Conservation (phyloP, 495 filamentous ascomycete species). For the Aspergillus hancockii region DNA sequence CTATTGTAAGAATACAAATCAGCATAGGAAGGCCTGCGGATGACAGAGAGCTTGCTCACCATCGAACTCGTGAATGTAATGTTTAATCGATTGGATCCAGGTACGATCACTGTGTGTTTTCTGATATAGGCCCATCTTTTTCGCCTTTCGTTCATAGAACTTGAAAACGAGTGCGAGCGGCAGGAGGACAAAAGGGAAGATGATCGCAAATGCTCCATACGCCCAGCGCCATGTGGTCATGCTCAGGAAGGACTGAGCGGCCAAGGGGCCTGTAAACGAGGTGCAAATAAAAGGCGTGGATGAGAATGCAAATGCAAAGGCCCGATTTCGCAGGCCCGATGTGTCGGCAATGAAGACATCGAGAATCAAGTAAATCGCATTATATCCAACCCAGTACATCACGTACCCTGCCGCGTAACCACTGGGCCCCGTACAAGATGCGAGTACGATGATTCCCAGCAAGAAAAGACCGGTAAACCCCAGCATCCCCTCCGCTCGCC, state of each 20-base stretch:
- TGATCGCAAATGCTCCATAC: conserved; percentile 62
- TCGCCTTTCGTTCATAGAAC: conserved; percentile 58
- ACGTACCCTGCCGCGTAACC: too few relatives aligned
- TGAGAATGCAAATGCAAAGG: conserved; percentile 60
- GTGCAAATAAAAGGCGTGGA: conserved; percentile 59
- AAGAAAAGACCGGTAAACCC: background rate
- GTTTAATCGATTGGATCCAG: conserved; percentile 43
- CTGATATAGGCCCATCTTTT: conserved; percentile 45
- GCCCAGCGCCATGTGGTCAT: conserved; percentile 60
- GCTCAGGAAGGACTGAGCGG: conserved; percentile 47
- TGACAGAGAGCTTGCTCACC: background rate
- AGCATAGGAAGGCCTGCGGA: too few relatives aligned
- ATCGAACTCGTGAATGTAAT: conserved; percentile 65
- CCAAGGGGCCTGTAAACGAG: conserved; percentile 38
- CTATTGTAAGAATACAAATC: background rate
- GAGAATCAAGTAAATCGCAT: conserved; percentile 56
- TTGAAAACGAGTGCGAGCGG: conserved; percentile 50
- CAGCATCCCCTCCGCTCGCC: background rate
- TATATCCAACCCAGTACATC: conserved; percentile 56
- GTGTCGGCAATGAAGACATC: conserved; percentile 67
- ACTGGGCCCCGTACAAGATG: too few relatives aligned
- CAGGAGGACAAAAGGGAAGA: conserved; percentile 47
- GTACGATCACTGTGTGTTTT: conserved; percentile 42
- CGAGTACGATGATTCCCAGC: background rate
- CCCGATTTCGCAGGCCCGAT: conserved; percentile 60